Evolutionary conservation across 176 grass and related monocot species (phyloP).

Genomic region (Cenchrus purpureus): DNA sequence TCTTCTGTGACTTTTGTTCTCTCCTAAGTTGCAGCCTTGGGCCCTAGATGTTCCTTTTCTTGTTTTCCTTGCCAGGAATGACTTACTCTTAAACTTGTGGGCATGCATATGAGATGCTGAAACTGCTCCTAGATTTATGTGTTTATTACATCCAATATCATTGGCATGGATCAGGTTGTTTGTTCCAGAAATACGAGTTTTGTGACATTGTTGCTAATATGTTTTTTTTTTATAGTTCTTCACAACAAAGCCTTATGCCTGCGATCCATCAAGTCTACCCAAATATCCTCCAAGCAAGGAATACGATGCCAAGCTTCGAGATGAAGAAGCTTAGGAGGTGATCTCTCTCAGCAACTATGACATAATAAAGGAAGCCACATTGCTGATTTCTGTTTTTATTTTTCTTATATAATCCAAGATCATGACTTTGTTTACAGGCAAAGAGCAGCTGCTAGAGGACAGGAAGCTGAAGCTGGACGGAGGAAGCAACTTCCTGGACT

Average conservation of each 20-base stretch:
- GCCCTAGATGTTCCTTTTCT: not conserved
- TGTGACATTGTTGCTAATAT: constrained; percentile 28
- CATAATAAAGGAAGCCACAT: not conserved
- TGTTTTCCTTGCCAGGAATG: not conserved
- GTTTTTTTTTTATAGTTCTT: constrained; percentile 56
- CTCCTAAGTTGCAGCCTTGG: not conserved
- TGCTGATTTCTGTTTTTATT: not conserved
- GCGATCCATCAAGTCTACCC: constrained; percentile 87
- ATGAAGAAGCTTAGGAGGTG: constrained; percentile 95
- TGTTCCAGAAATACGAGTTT: constrained; percentile 35
- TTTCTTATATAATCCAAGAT: constrained; percentile 21
- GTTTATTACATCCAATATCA: constrained; percentile 9
- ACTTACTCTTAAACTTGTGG: constrained; percentile 11
- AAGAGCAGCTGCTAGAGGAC: constrained; percentile 84
- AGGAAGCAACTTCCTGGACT: constrained; percentile 74
- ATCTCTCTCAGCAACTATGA: not conserved
- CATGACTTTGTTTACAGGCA: constrained; percentile 52
- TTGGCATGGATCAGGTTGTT: not conserved
- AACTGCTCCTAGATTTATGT: constrained; percentile 14
- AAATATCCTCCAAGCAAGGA: constrained; percentile 99
- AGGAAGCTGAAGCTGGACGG: constrained; percentile 66
- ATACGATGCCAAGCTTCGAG: constrained; percentile 94
- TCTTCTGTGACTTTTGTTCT: not conserved
- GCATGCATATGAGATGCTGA: constrained; percentile 12
- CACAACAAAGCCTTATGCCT: constrained; percentile 80